Base-by-base conservation (phyloP, 139 green algal species). In the Pseudopediastrum boryanum region DNA sequence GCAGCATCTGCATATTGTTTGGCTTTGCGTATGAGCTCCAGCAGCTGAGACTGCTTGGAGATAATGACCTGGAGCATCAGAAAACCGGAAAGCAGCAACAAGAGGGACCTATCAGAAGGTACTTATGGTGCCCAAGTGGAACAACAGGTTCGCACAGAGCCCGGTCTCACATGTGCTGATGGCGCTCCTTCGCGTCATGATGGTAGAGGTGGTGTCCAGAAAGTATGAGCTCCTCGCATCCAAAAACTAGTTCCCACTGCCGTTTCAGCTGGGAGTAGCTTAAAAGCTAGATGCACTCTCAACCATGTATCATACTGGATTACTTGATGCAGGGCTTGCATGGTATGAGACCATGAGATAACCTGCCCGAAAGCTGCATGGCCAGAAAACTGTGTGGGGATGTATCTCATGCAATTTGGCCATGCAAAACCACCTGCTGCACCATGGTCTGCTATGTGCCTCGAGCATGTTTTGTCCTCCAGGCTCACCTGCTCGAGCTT, bases 41-140 rank as follows among this genome's bases (percentile, higher is more conserved):
- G 31, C n/a, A 78, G 39, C 27, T 70, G 54, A 9, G 19, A 2
- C 54, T 78, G 71, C 71, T 62, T 58, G 2, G 21, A 21, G 9
- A 16, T 23, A 4, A 78, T 39, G 4, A 78, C 71, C n/a, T 44
- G 25, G 21, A 70, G 54, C 23, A 78, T 41, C 54, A 61, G 68
- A 41, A 54, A 70, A 41, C 42, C 48, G 19, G 23, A 23, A 66
- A 31, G 2, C 2, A 66, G n/a, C 16, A 19, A 35, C 52, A 25
- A 56, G 0, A 8, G 25, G 25, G 64, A 39, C 51, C n/a, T 33
- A 50, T 2, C 39, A 51, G 2, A 39, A 72, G 59, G 9, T n/a
- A 59, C 13, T 36, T 4, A 16, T 52, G 21, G 16, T 51, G 63
- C 63, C n/a, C n/a, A n/a, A n/a, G n/a, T 56, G 46, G 13, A 12